Base-by-base conservation (phyloP, 1,139 yeast species). In the Protomyces macrosporus region DNA sequence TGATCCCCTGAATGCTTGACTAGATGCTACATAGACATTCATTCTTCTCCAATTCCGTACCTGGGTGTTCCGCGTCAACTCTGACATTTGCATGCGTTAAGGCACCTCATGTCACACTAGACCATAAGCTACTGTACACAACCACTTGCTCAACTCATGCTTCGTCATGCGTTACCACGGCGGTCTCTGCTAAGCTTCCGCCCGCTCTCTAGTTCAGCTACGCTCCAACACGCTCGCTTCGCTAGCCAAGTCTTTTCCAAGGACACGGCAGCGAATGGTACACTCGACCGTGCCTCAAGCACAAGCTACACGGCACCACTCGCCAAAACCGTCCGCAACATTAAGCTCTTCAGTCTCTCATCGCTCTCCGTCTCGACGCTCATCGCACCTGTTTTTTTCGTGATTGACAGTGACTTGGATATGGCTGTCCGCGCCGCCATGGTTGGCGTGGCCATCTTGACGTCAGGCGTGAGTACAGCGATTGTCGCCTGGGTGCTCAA, bases 391-490 rank as follows among this genome's bases (percentile, higher is more conserved):
- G 62, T 58, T 42, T 58, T 58, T 51, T 58, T 58, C 56, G 16
- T 58, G 39, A 58, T 58, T 30, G 62, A 58, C 6, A 37, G 56
- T 30, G 62, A 58, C 5, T 30, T 58, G 14, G 62, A 58, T 37
- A 50, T 50, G 16, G 51, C 52, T 36, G 56, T 58, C 37, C 32
- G 62, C 7, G 62, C 62, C 4, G 45, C 53, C 52, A 58, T 58
- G 62, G 62, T 58, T n/a, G 62, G 62, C n/a, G 42, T 58, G 45
- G 62, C 62, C 7, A 37, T 58, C 12, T 50, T 55, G n/a, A 52
- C 62, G 10, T 58, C 62, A 10, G 97, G 14, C 97, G 98, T 59
- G 95, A 80, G 81, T 91, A 91, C 72, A 91, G 93, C 33, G 97
- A 97, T 76, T 91, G 98, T 66, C 73, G 71, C 53, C 36, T 60